Evolutionary conservation across 2,329 filamentous ascomycete genomes (phyloP).

Genomic region (Xylariaceae sp.): DNA sequence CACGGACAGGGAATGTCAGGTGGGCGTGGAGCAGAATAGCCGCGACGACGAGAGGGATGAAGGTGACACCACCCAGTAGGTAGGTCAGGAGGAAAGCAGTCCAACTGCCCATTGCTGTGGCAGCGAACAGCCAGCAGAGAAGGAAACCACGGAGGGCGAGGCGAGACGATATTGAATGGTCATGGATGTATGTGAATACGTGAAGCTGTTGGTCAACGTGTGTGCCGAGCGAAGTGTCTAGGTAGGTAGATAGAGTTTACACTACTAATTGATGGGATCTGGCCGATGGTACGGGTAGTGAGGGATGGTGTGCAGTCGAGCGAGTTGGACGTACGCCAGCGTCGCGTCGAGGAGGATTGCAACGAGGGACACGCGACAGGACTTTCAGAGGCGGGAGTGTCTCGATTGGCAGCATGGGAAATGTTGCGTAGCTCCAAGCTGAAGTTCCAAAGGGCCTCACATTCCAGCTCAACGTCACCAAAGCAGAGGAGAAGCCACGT

Average conservation of each 20-base stretch:
- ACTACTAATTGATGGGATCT: too few species aligned
- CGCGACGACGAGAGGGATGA: slow-evolving; percentile 68
- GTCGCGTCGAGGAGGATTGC: too few species aligned
- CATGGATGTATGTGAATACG: slow-evolving; percentile 18
- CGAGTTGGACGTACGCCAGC: too few species aligned
- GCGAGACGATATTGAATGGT: slow-evolving; percentile 17
- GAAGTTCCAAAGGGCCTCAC: not conserved
- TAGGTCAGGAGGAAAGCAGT: slow-evolving; percentile 68
- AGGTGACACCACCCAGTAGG: slow-evolving; percentile 81
- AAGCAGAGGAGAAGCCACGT: slow-evolving; percentile 1
- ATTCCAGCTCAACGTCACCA: slow-evolving; percentile 10
- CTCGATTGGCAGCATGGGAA: too few species aligned
- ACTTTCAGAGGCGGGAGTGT: too few species aligned
- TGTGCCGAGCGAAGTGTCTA: too few species aligned
- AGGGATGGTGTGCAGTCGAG: too few species aligned
- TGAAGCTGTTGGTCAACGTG: too few species aligned
- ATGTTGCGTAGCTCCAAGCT: too few species aligned
- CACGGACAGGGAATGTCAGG: slow-evolving; percentile 58
- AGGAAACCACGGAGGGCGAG: slow-evolving; percentile 21
- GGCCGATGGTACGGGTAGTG: too few species aligned
- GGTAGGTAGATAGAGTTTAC: too few species aligned
- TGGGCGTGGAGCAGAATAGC: slow-evolving; percentile 64
- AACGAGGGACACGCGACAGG: too few species aligned
- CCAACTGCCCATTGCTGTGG: slow-evolving; percentile 47
- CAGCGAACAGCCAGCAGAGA: slow-evolving; percentile 18